A percentile compares a stretch with the other conserved stretches of the same genome.
Evolutionary conservation across 2,329 filamentous ascomycete species (phyloP).

Genomic region (Phialemonium atrogriseum): DNA sequence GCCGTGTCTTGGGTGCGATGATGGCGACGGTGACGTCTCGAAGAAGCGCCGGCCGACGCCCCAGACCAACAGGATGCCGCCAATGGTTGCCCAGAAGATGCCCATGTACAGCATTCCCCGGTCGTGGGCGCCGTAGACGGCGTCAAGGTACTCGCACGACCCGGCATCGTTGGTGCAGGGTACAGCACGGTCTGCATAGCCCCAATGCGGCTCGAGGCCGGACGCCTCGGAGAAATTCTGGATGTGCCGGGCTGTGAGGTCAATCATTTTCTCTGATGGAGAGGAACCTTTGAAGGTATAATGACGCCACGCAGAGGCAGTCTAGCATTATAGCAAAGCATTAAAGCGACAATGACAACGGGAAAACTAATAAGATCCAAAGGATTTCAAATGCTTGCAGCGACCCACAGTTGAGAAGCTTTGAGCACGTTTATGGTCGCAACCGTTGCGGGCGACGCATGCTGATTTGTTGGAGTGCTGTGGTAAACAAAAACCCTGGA

Average conservation of each 20-base stretch:
- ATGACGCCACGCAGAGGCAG: too few species aligned
- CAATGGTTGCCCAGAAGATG: conserved; percentile 39
- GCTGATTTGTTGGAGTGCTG: too few species aligned
- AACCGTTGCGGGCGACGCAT: too few species aligned
- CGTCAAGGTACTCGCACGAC: conserved; percentile 42
- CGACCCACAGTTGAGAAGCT: too few species aligned
- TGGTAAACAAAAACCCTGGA: too few species aligned
- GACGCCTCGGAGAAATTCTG: conserved; percentile 30
- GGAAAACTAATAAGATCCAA: too few species aligned
- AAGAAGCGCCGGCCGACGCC: conserved; percentile 20
- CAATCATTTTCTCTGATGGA: too few species aligned
- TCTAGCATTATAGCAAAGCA: too few species aligned
- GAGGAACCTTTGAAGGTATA: too few species aligned
- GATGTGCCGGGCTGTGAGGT: conserved; percentile 23
- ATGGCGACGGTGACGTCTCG: conserved; percentile 8
- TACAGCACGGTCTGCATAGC: conserved; percentile 34
- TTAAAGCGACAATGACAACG: too few species aligned
- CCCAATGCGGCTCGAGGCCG: conserved; percentile 34
- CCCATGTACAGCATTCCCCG: conserved; percentile 40
- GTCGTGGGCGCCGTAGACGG: conserved; percentile 41
- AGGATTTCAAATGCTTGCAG: too few species aligned
- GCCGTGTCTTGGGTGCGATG: conserved; percentile 7
- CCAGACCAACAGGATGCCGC: conserved; percentile 35
- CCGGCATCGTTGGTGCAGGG: conserved; percentile 37
- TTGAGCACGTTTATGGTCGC: too few species aligned